Conservation (phyloP, 805 yeast genomes). For the Tetrapisispora namnaoensis region DNA sequence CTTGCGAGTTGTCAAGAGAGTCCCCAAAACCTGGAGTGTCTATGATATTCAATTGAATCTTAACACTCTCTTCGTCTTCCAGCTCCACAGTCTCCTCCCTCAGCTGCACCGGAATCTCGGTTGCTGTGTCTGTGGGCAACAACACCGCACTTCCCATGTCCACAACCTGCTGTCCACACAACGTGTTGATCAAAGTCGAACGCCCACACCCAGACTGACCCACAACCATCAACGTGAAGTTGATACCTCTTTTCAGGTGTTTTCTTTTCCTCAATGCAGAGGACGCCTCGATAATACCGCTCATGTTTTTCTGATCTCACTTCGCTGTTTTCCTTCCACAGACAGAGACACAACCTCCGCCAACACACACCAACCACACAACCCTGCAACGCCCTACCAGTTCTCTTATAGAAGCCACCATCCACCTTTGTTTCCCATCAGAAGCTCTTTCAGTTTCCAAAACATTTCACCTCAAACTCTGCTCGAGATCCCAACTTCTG, state of each 20-base stretch:
- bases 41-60: conserved; percentile 62
- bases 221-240: conserved; percentile 76
- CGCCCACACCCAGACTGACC: conserved; percentile 86
- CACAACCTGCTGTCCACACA: conserved; percentile 82
- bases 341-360: background rate
- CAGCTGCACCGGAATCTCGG: conserved; percentile 47
- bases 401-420: too few species aligned
- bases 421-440: too few species aligned
- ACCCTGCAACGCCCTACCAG: too few species aligned
- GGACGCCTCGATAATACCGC: conserved; percentile 40
- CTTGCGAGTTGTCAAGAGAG: conserved; percentile 55
- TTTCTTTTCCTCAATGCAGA: conserved; percentile 63
- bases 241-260: conserved; percentile 72
- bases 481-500: too few species aligned
- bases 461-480: too few species aligned
- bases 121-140: conserved; percentile 41
- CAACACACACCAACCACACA: too few species aligned
- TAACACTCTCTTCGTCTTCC: conserved; percentile 79
- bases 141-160: conserved; percentile 54
- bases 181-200: conserved; percentile 84
- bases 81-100: conserved; percentile 76
- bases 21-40: conserved; percentile 84
- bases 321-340: background rate
- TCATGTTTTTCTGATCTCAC: conserved; percentile 25
- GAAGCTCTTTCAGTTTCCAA: too few species aligned